These are phyloP conservation scores for Poterioochromonas sp. DNA, from an alignment of 352 stramenopile genomes.

Conservation along the genomic window DNA sequence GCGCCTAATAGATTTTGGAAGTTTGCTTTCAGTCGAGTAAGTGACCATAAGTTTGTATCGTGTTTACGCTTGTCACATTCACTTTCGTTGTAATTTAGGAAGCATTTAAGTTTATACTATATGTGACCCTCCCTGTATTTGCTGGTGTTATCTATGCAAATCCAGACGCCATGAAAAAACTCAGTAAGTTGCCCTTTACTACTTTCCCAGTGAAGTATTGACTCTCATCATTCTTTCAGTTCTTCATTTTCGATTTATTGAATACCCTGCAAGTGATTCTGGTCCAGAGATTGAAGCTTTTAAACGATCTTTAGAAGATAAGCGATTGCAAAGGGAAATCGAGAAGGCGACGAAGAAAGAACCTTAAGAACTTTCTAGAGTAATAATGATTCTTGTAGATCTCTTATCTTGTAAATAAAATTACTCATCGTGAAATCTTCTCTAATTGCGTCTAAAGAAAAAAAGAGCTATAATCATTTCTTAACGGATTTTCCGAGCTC, in stretches of 20 bases:
- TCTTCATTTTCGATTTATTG: neutral
- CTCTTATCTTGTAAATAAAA: neutral
- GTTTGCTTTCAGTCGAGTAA: too few species aligned
- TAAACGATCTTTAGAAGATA: neutral
- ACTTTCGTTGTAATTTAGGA: too few species aligned
- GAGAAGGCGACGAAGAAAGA: neutral
- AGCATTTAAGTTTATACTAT: neutral
- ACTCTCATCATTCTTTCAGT: neutral
- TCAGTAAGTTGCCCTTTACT: neutral
- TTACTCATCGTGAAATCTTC: neutral
- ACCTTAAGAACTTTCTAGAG: neutral
- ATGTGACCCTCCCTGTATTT: neutral
- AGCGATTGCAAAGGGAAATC: neutral
- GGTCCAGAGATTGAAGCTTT: neutral
- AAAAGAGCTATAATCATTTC: neutral
- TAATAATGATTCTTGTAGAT: neutral
- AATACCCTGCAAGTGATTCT: neutral
- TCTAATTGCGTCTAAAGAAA: neutral
- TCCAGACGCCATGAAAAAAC: neutral
- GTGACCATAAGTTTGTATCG: too few species aligned
- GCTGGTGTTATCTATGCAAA: conserved; percentile 1
- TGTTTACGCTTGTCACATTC: too few species aligned
- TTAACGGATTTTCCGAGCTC: neutral
- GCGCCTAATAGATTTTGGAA: too few species aligned
- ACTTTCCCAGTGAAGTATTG: neutral